Evolutionary conservation across 768 basidiomycete genomes (phyloP), one percentile per base, ranked within the genome.

Genomic region (Russula griseocarnosa): DNA sequence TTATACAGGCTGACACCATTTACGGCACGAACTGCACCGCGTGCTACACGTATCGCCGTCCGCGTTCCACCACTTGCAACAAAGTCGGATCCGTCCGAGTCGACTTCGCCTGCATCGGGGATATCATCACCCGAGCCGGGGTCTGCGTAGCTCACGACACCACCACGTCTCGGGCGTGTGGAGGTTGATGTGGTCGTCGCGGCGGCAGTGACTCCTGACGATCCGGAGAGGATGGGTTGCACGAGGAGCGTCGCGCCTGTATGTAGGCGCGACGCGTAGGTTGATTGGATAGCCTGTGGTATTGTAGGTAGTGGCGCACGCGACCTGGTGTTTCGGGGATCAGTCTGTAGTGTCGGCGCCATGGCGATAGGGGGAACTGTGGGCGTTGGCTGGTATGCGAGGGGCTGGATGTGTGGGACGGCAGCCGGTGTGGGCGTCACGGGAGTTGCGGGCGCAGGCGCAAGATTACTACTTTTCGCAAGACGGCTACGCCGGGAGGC

Each of bases 201-300:
- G 9, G 72, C 74, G 9, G 79, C 68, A 1, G 83, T 71, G 9
- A 69, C 62, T 1, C 68, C 49, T 2, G 73, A 61, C 18, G 76
- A 42, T 0, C 73, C 75, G 40, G 79, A 74, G 13, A 84, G 70
- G 69, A 92, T 84, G 22, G 97, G 97, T 71, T 99, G 97, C 75
- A 98, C 82, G 68, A 99, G 84, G 7, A 94, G 84, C 0, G 92
- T 89, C 3, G 88, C 82, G 18, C 97, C 97, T 0, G 96, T 95
- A 28, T 90, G 86, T 57, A 98, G 77, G n/a, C 96, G 83, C 7
- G 94, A 90, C 0, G 94, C 79, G 73, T 97, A 98, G 2, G 92
- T 89, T 0, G 92, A 88, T 61, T 84, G 81, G 16, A 86, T 76
- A 0, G 89, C 94, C 72, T 98, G 96, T 0, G 82, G 74, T 0